Evolutionary conservation across 129 eudicot species (phyloP).

Genomic region (Flaveria brownii): DNA sequence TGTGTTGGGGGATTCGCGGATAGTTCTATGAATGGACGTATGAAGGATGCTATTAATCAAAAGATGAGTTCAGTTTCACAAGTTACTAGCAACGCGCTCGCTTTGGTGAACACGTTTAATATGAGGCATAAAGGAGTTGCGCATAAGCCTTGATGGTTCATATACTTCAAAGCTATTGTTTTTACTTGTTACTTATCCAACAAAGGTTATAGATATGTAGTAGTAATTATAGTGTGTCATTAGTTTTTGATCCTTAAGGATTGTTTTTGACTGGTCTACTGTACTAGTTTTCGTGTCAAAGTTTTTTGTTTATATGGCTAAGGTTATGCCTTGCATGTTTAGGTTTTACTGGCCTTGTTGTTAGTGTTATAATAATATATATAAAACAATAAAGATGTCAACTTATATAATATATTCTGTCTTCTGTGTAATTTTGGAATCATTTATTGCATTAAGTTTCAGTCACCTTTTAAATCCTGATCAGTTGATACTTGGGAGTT

Average conservation of each 20-base stretch:
- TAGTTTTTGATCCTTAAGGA: slow-evolving; percentile 23
- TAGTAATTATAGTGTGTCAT: slow-evolving; percentile 23
- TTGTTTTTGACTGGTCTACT: slow-evolving; percentile 20
- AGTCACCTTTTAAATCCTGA: too few species aligned
- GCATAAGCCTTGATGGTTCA: slow-evolving; percentile 22
- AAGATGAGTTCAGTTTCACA: slow-evolving; percentile 45
- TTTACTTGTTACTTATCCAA: slow-evolving; percentile 5
- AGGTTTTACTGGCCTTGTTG: slow-evolving; percentile 19
- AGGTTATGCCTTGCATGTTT: slow-evolving; percentile 9
- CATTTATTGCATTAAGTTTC: too few species aligned
- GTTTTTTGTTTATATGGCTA: slow-evolving; percentile 1
- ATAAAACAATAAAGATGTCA: slow-evolving; percentile 34
- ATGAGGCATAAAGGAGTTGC: slow-evolving; percentile 27
- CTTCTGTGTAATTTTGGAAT: neutral
- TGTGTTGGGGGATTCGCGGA: slow-evolving; percentile 60
- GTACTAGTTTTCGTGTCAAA: slow-evolving; percentile 18
- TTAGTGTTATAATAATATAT: slow-evolving; percentile 13
- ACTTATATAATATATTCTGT: neutral
- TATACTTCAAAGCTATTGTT: neutral
- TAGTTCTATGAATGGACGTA: slow-evolving; percentile 43
- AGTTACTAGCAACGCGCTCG: slow-evolving; percentile 78
- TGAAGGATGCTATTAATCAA: slow-evolving; percentile 47
- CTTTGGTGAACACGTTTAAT: slow-evolving; percentile 65
- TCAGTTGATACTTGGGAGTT: too few species aligned
- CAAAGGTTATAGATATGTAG: neutral